A percentile compares a stretch with the other conserved stretches of the same genome.
Evolutionary conservation across 1,284 basidiomycete genomes (phyloP).

Genomic region (Grifola frondosa): DNA sequence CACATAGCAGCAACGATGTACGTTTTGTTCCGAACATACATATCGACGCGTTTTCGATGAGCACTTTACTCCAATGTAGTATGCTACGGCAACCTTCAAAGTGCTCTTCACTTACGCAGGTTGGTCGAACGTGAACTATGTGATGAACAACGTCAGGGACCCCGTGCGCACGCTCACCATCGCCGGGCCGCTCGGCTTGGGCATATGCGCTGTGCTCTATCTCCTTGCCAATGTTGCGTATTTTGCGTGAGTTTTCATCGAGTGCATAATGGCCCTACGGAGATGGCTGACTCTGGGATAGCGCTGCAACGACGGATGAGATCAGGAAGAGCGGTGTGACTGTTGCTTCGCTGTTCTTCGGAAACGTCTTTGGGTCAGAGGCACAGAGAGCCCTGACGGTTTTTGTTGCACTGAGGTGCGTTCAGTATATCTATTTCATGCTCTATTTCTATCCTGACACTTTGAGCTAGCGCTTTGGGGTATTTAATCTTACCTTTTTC

Average conservation of each 20-base stretch:
- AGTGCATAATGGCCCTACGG: slow-evolving; percentile 21
- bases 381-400: slow-evolving; percentile 63
- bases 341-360: slow-evolving; percentile 68
- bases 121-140: slow-evolving; percentile 35
- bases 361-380: slow-evolving; percentile 60
- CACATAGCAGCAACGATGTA: slow-evolving; percentile 69
- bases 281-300: slow-evolving; percentile 3
- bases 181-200: slow-evolving; percentile 64
- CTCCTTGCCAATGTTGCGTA: slow-evolving; percentile 66
- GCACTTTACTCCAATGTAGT: no score
- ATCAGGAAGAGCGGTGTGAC: slow-evolving; percentile 57
- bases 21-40: no score
- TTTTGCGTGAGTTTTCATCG: slow-evolving; percentile 62
- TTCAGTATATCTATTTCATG: neutral
- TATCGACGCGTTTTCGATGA: no score
- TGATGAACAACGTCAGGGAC: slow-evolving; percentile 62
- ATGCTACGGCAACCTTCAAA: slow-evolving; percentile 59
- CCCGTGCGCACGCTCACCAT: slow-evolving; percentile 67
- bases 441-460: neutral
- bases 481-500: slow-evolving; percentile 8
- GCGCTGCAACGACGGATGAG: slow-evolving; percentile 62
- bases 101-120: slow-evolving; percentile 51
- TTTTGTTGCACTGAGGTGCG: slow-evolving; percentile 51
- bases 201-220: slow-evolving; percentile 54
- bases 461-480: slow-evolving; percentile 24